Percentiles rank a stretch among this genome's conserved stretches.
Conservation (phyloP, 805 yeast genomes). For the Spathaspora girioi region DNA sequence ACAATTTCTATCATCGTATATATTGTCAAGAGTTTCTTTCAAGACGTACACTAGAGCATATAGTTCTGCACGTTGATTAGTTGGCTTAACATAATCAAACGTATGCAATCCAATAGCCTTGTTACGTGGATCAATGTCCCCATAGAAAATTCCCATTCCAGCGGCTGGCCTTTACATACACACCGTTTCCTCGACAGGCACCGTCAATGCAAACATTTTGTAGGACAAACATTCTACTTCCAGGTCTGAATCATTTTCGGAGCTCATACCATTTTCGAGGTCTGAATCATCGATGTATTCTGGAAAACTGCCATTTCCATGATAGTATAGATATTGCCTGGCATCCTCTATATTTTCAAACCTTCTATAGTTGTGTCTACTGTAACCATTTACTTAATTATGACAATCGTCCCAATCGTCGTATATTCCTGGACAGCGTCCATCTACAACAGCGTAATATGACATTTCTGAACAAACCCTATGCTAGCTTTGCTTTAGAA, state of each 20-base stretch:
- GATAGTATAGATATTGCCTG: conserved; percentile 28
- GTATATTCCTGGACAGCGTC: conserved; percentile 50
- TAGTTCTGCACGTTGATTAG: conserved; percentile 82
- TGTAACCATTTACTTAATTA: conserved; percentile 49
- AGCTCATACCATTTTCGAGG: too few relatives aligned
- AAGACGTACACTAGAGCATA: conserved; percentile 62
- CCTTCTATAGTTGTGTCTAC: conserved; percentile 55
- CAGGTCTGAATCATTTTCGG: too few relatives aligned
- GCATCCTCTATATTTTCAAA: conserved; percentile 53
- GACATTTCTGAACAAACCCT: conserved; percentile 1
- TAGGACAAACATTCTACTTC: not conserved
- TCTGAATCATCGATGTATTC: not conserved
- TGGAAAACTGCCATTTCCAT: conserved; percentile 12
- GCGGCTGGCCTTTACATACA: conserved; percentile 28
- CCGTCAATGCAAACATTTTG: conserved; percentile 72
- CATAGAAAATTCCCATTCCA: conserved; percentile 79
- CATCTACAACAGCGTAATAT: conserved; percentile 38
- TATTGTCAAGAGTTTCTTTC: conserved; percentile 29
- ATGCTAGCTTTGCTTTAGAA: too few relatives aligned
- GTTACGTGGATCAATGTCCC: conserved; percentile 51
- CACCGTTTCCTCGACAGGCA: conserved; percentile 62
- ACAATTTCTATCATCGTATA: conserved; percentile 14
- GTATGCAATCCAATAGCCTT: conserved; percentile 45
- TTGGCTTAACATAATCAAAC: conserved; percentile 37
- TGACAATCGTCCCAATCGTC: conserved; percentile 56